A percentile compares a stretch with the other conserved stretches of the same genome.
These are phyloP conservation scores for Phaseolus coccineus DNA, from an alignment of 331 rosid genomes.

Conservation along the genomic window DNA sequence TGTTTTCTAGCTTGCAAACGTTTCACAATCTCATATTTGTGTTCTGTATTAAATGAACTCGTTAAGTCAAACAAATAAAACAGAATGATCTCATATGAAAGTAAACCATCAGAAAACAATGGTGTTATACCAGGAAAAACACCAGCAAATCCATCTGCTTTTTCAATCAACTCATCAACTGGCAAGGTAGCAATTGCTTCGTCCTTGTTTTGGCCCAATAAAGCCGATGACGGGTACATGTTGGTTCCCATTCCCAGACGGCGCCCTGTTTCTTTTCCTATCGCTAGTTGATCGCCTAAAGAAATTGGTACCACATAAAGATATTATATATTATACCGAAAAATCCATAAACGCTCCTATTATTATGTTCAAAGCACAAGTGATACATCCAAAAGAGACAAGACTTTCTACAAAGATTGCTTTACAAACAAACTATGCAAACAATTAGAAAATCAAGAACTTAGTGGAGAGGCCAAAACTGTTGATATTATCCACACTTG, in stretches of 20 bases:
- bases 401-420: not conserved
- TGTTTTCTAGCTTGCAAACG: conserved; percentile 86
- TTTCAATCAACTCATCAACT: conserved; percentile 84
- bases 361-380: not conserved
- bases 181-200: conserved; percentile 70
- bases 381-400: not conserved
- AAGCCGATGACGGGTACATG: conserved; percentile 87
- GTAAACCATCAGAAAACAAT: not conserved
- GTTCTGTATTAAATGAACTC: conserved; percentile 59
- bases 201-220: conserved; percentile 76
- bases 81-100: not conserved
- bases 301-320: conserved; percentile 15
- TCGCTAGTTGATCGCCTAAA: conserved; percentile 89
- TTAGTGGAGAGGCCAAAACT: not conserved
- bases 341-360: not conserved
- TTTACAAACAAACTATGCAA: not conserved
- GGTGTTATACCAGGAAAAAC: conserved; percentile 80
- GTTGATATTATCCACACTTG: not conserved
- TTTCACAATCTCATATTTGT: conserved; percentile 87
- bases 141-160: conserved; percentile 93
- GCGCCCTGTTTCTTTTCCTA: conserved; percentile 90
- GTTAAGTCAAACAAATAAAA: conserved; percentile 29
- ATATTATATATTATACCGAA: not conserved
- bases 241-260: conserved; percentile 94
- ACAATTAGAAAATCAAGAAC: not conserved